Percentiles rank a stretch among this genome's conserved stretches.
Evolutionary conservation across 306 rosid species (phyloP).

Genomic region (Begonia loranthoides): DNA sequence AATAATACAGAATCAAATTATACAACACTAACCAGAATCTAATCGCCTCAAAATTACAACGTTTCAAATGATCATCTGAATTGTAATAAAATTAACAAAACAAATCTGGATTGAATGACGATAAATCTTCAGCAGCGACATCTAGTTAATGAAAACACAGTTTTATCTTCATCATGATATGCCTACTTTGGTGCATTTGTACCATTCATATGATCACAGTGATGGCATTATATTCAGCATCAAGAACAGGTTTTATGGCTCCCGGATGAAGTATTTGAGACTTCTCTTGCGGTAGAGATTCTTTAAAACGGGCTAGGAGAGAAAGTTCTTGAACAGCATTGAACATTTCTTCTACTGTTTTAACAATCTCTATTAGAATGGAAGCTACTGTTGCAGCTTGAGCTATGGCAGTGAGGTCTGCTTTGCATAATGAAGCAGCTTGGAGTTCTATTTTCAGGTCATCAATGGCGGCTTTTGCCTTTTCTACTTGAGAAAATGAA

Average conservation of each 20-base stretch:
- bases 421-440: constrained; percentile 19
- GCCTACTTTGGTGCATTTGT: too few relatives aligned
- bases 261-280: constrained; percentile 60
- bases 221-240: neutral
- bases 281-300: constrained; percentile 43
- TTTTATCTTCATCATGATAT: too few relatives aligned
- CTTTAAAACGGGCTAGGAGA: constrained; percentile 42
- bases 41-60: too few relatives aligned
- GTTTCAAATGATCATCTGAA: too few relatives aligned
- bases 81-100: too few relatives aligned
- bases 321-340: constrained; percentile 59
- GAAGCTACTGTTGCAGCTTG: constrained; percentile 57
- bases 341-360: constrained; percentile 45
- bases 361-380: constrained; percentile 48
- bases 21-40: too few relatives aligned
- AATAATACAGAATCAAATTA: too few relatives aligned
- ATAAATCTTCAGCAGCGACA: too few relatives aligned
- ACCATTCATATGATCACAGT: neutral
- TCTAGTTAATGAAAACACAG: too few relatives aligned
- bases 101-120: too few relatives aligned
- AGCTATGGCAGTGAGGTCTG: constrained; percentile 35
- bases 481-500: constrained; percentile 29
- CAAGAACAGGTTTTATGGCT: constrained; percentile 43
- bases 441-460: constrained; percentile 44
- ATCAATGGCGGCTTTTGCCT: constrained; percentile 33